Evolutionary conservation across 805 yeast genomes (phyloP).

Genomic region (Metschnikowia borealis): DNA sequence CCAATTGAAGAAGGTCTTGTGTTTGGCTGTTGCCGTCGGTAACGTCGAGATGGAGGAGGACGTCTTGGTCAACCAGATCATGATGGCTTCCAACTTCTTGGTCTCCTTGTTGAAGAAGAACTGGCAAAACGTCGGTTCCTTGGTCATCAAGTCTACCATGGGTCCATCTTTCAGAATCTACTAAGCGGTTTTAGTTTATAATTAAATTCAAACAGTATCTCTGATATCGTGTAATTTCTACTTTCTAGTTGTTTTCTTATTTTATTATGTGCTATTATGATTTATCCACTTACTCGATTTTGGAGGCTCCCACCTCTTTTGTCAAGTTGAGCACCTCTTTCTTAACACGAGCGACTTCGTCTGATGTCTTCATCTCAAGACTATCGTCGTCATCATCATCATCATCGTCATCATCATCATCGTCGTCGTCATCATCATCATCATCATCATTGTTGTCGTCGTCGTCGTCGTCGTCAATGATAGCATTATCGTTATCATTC

Average conservation of each 20-base stretch:
- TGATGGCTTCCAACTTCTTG: slow-evolving; percentile 98
- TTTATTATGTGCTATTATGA: background rate
- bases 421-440: slow-evolving; percentile 33
- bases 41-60: slow-evolving; percentile 99
- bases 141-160: slow-evolving; percentile 98
- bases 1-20: slow-evolving; percentile 99
- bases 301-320: slow-evolving; percentile 5
- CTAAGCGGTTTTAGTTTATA: slow-evolving; percentile 44
- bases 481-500: slow-evolving; percentile 32
- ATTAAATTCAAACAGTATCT: background rate
- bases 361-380: slow-evolving; percentile 7
- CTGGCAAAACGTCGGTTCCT: slow-evolving; percentile 99
- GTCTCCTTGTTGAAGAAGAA: slow-evolving; percentile 99
- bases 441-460: slow-evolving; percentile 32
- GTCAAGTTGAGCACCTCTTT: slow-evolving; percentile 10
- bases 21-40: slow-evolving; percentile 99
- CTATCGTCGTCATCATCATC: slow-evolving; percentile 27
- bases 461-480: slow-evolving; percentile 23
- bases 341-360: slow-evolving; percentile 13
- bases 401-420: slow-evolving; percentile 44
- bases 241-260: background rate
- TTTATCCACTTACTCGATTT: slow-evolving; percentile 1
- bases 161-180: slow-evolving; percentile 99
- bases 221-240: background rate
- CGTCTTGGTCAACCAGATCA: slow-evolving; percentile 91